Base-by-base conservation (phyloP, 2,329 filamentous ascomycete species). In the Ceratocystis ficicola region DNA sequence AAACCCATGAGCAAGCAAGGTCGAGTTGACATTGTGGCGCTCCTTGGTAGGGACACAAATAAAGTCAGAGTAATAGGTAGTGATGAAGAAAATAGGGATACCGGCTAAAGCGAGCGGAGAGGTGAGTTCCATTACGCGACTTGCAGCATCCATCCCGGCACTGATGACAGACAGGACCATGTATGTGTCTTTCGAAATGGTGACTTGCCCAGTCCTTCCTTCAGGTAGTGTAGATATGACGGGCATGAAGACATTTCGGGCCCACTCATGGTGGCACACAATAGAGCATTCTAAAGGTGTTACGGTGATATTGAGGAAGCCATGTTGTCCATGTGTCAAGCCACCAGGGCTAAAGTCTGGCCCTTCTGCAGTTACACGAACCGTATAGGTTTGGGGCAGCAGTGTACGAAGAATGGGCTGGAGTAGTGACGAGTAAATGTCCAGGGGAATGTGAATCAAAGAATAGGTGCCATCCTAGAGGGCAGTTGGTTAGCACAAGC, bases 11-110 rank as follows among this genome's bases (percentile, higher is more conserved):
- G 86, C 83, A 68, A 93, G 81, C 4, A 97, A 80, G 0, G 90
- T 88, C 67, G 85, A 80, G 44, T 90, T 84, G 61, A 97, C 92
- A 48, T 86, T 86, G 30, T 82, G 77, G 63, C 87, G 85, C 71
- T 88, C 85, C 72, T 86, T 88, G 64, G 81, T 81, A 0, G 94
- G 92, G 0, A 96, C 90, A 44, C 97, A 82, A 71, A 99, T 95
- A 76, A 96, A 97, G 77, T 99, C 93, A 44, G 89, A 94, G 76
- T 95, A 97, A 76, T 97, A 99, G 41, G 91, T 96, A 2, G 93
- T 96, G 74, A 96, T 95, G 81, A 97, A 97, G 79, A 97, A 96
- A 73, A 99, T 95, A 64, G 93, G 89, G 64, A 97, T 94, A 71
- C 90, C 90, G 62, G 93, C 93, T 73, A 96, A 81, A 32, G 94